Evolutionary conservation across 192 early-diverging fungal genomes (phyloP).

Genomic region (Linnemannia schmuckeri): DNA sequence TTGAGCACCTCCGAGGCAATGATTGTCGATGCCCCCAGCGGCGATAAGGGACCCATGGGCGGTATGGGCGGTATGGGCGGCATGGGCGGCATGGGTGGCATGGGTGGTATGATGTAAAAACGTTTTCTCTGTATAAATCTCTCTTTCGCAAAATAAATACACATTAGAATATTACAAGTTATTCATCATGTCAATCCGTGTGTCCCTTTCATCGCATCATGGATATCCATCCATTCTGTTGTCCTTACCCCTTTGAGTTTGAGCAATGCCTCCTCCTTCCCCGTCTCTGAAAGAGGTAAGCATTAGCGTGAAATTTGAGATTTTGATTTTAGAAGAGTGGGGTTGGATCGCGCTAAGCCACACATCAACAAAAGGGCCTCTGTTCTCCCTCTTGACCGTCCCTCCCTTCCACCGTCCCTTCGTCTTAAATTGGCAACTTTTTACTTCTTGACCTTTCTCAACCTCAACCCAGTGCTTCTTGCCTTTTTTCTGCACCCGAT

Average conservation of each 20-base stretch:
- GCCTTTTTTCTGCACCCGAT: neutral
- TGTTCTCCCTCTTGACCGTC: neutral
- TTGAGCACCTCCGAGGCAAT: slow-evolving; percentile 99
- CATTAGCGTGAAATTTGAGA: neutral
- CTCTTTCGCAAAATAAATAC: neutral
- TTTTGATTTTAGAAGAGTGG: neutral
- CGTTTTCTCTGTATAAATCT: neutral
- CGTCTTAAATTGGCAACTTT: neutral
- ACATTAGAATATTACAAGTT: neutral
- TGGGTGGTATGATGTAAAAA: slow-evolving; percentile 84
- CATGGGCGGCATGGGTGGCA: slow-evolving; percentile 76
- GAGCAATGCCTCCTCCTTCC: neutral
- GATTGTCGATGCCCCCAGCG: slow-evolving; percentile 95
- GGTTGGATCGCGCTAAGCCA: slow-evolving; percentile 9
- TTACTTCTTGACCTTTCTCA: neutral
- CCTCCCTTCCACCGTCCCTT: neutral
- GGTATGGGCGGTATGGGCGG: slow-evolving; percentile 78
- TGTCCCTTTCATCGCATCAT: neutral
- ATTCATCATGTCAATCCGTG: neutral
- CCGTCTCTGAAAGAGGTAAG: neutral
- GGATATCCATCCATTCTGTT: neutral
- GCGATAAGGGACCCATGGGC: slow-evolving; percentile 61
- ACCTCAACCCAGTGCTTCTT: neutral
- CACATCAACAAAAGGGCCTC: slow-evolving; percentile 18
- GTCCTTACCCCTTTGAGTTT: too few relatives aligned